Evolutionary conservation across 768 basidiomycete species (phyloP), one percentile per base, ranked within the genome.

Genomic region (Chlorophyllum brunneum): DNA sequence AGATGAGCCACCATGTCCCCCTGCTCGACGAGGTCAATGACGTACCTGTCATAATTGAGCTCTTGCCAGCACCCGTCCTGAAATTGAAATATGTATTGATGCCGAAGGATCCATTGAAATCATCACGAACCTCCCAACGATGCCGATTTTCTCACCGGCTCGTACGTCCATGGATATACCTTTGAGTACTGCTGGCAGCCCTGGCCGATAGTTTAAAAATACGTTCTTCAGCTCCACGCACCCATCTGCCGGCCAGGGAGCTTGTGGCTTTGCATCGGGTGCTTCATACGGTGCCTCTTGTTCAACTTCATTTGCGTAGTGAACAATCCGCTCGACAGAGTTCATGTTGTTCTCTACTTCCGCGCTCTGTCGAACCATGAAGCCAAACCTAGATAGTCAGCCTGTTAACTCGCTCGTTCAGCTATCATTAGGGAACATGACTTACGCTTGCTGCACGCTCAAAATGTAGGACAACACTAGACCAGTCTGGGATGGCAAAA

Each of bases 311-410:
- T 79, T 78, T 36, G 86, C 83, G 60, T 97, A 97, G 63, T 92
- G 80, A 2, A 92, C 70, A 15, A 98, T 75, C 22, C 94, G 85
- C 64, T 91, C 88, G 6, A 90, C 87, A n/a, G 83, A 82, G 64
- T 92, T 92, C 89, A 95, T 93, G 66, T 94, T 80, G 66, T 97
- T 95, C 67, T 95, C 92, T 9, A 94, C 85, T 64, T 95, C 92
- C 2, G 88, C 84, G 33, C 75, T 77, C 66, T 90, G 88, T 7
- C 86, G 81, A 36, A 88, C 80, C 66, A 89, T 77, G 83, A 82
- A 90, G 18, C 81, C 81, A 58, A 91, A 88, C 58, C 82, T 85
- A 54, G 18, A 43, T 20, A 26, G 8, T 30, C 27, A 40, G 36
- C 18, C 15, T 36, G 46, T 60, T 26, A 58, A 51, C 38, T 29